Base-by-base conservation (phyloP, 2,329 filamentous ascomycete genomes). In the Epicoccum sorghinum region DNA sequence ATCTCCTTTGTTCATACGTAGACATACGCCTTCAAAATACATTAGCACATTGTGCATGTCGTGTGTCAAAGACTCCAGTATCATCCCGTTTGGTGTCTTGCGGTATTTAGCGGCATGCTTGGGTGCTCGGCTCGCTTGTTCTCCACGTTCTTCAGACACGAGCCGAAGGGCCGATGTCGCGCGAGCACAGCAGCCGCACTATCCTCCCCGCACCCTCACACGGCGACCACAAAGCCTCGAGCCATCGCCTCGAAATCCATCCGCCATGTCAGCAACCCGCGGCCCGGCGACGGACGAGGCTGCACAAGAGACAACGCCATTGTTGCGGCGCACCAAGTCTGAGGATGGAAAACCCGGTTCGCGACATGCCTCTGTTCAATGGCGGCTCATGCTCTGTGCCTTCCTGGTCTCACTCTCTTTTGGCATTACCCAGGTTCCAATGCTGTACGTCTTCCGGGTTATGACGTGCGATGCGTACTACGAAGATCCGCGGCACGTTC, bases 401-500 rank as follows among this genome's bases (percentile, higher is more conserved):
- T 87, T 87, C 64, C 72, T 88, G 13, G 82, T 87, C 48, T 86
- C 79, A 4, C 61, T 81, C 30, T 79, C 78, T 5, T 82, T 82
- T 64, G 72, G 76, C 18, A 77, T 81, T 18, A 82, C 80, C 0
- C 79, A 82, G 64, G 79, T 81, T 4, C 79, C 79, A 7, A 68
- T 82, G 5, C 71, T 89, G 40, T 89, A 88, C 70, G 85, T 87
- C 23, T 89, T 90, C 62, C 85, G 86, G 52, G 68, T 89, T 1
- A 90, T 90, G 87, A 86, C 85, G 44, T 91, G 88, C 72, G 85
- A 90, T 49, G 81, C 83, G 46, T 91, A 86, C 69, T 91, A 90
- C 72, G 75, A 79, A 32, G 76, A 77, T 2, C n/a, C 25, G 12
- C 41, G 25, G 4, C 83, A 89, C 80, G 0, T 83, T 76, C 44